phyloP scores from a whole-genome alignment of 495 filamentous ascomycete genomes.

The Hypomontagnella monticulosa region DNA sequence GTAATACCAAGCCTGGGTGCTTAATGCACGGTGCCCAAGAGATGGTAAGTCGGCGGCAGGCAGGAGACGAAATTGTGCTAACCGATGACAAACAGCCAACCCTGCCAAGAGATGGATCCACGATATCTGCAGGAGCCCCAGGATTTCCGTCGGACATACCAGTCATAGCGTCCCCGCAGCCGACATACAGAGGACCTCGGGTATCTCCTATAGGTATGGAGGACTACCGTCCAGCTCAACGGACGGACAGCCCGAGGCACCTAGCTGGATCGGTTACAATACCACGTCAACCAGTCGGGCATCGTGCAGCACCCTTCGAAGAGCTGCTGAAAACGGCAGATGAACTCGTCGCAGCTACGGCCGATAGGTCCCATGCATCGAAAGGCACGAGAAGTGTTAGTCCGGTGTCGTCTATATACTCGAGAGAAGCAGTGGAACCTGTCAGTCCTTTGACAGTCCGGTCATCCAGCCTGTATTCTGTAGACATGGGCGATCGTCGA shows the following conservation, averaged over 20 bases:
- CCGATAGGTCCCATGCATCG: too few relatives aligned
- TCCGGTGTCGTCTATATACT: not conserved
- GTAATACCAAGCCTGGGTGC: not conserved
- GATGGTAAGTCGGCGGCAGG: conserved; percentile 10
- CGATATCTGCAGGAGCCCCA: not conserved
- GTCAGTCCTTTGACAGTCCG: conserved; percentile 3
- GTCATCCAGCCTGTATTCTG: too few relatives aligned
- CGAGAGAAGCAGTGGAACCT: not conserved
- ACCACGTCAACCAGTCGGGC: not conserved
- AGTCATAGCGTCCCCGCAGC: not conserved
- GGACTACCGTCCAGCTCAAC: conserved; percentile 1
- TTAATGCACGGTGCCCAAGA: conserved; percentile 1
- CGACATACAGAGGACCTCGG: conserved; percentile 1
- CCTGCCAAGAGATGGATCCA: not conserved
- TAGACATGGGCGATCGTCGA: not conserved
- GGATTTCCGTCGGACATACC: not conserved
- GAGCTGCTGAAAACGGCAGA: not conserved
- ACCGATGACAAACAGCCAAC: conserved; percentile 5
- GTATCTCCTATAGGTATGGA: not conserved
- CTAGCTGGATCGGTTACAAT: not conserved
- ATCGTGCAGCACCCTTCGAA: not conserved
- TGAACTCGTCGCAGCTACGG: not conserved
- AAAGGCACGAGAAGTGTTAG: too few relatives aligned
- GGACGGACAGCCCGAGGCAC: not conserved
- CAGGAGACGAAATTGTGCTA: not conserved